A percentile compares a stretch with the other conserved stretches of the same genome.
Conservation (phyloP, 2,329 filamentous ascomycete genomes). For the Spiromastix sp. region DNA sequence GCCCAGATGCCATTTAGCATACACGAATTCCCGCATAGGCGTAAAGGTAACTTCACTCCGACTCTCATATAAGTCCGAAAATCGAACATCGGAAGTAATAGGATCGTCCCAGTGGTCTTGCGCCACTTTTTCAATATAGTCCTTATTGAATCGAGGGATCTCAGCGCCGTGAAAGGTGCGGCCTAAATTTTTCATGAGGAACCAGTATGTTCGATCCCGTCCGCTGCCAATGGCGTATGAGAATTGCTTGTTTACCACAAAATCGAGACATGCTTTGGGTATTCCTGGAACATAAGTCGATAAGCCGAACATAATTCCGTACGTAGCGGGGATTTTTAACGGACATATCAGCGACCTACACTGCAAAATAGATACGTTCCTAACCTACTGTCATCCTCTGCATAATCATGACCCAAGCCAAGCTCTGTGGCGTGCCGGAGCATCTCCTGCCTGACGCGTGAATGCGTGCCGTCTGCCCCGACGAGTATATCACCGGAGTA, state of each 20-base stretch:
- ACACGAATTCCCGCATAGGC: background rate
- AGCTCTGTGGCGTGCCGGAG: slow-evolving; percentile 14
- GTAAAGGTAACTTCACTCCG: background rate
- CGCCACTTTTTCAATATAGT: background rate
- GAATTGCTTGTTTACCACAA: background rate
- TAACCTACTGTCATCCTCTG: background rate
- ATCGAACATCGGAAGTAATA: background rate
- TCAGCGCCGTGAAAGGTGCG: background rate
- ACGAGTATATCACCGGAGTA: slow-evolving; percentile 29
- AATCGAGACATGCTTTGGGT: background rate
- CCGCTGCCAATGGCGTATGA: background rate
- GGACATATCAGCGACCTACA: background rate
- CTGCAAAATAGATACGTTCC: background rate
- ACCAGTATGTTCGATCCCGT: background rate
- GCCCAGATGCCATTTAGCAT: background rate
- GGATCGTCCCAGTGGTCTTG: background rate
- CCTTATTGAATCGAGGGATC: background rate
- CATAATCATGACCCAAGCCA: slow-evolving; percentile 6
- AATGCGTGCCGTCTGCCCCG: slow-evolving; percentile 37
- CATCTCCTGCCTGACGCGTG: slow-evolving; percentile 26
- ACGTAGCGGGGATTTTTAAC: slow-evolving; percentile 12
- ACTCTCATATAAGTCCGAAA: background rate
- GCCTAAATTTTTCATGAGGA: background rate
- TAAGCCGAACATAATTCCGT: slow-evolving; percentile 16
- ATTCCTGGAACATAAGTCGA: slow-evolving; percentile 17